Evolutionary conservation across 139 green algal genomes (phyloP), one percentile per base, ranked within the genome.

Genomic region (Chlamydomonas sphaeroides): DNA sequence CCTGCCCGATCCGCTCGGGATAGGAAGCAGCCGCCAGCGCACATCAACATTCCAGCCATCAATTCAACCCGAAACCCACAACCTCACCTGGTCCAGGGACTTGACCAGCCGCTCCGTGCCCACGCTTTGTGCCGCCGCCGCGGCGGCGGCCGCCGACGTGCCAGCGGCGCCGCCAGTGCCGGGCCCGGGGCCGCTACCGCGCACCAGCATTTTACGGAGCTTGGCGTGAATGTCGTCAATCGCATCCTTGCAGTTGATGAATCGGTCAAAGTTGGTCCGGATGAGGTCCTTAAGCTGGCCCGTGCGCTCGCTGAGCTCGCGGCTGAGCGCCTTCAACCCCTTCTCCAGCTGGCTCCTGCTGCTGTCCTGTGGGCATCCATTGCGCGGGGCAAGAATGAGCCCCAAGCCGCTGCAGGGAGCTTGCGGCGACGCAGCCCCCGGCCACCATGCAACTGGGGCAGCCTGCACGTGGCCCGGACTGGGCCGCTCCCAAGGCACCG

Each of bases 211-310:
- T 62, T 87, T 79, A 4, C 89, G 65, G 51, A 97, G 88, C 69
- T 92, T 89, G 33, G 74, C 62, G 68, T 93, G 85, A 21, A 96
- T 93, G 84, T 95, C 92, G 48, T 97, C 95, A 57, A 98, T 96
- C 42, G 94, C 96, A 72, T 90, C 90, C 83, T 98, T 98, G 93
- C 92, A 97, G 78, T 78, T 92, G 72, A 97, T 96, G 86, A 98
- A 98, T 51, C 93, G 91, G 59, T 97, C 94, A 86, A 98, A 98
- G 87, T 98, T 98, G 63, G 96, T 91, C 49, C 89, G 79, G 23
- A 97, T 94, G 62, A 98, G 88, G 53, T 88, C 41, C 79, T 95
- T 95, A 6, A 97, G 85, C 84, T 97, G 92, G 17, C 88, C 91
- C 26, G 92, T 96, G 67, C 96, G 92, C 80, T 94, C 89, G 7